A percentile compares a stretch with the other conserved stretches of the same genome.
Conservation (phyloP, 805 yeast species). For the Saturnispora zaruensis region DNA sequence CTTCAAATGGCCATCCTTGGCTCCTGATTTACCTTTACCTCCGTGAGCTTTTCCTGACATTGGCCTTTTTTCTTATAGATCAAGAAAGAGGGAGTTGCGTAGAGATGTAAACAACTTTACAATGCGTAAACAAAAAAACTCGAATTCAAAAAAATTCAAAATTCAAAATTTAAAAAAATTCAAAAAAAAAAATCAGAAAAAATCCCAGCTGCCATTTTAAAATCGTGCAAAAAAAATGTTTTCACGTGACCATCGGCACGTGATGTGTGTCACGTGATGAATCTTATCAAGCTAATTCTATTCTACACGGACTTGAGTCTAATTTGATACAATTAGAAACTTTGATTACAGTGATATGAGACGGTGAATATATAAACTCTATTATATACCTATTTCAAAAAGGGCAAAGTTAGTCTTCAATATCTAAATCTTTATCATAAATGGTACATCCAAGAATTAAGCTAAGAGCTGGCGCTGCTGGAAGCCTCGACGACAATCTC, state of each 20-base stretch:
- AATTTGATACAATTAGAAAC: too few relatives aligned
- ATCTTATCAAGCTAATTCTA: too few relatives aligned
- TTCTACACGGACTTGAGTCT: too few relatives aligned
- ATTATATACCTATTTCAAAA: neutral
- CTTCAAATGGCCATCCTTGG: conserved; percentile 45
- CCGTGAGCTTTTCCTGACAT: conserved; percentile 87
- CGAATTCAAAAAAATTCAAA: neutral
- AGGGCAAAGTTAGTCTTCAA: neutral
- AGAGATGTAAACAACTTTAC: conserved; percentile 1
- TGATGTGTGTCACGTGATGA: too few relatives aligned
- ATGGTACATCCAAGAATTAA: neutral
- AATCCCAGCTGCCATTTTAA: neutral
- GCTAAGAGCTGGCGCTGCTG: neutral
- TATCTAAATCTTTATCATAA: neutral
- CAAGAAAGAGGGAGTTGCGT: conserved; percentile 2
- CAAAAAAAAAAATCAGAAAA: neutral
- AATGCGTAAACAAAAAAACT: neutral
- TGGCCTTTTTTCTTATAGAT: neutral
- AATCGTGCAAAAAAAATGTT: neutral
- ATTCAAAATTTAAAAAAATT: neutral
- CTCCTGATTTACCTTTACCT: conserved; percentile 92
- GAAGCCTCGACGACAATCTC: neutral
- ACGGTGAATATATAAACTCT: too few relatives aligned
- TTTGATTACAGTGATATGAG: too few relatives aligned
- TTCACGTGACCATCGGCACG: neutral